Evolutionary conservation across 2,329 filamentous ascomycete genomes (phyloP).

Genomic region (Cladosporium velox): DNA sequence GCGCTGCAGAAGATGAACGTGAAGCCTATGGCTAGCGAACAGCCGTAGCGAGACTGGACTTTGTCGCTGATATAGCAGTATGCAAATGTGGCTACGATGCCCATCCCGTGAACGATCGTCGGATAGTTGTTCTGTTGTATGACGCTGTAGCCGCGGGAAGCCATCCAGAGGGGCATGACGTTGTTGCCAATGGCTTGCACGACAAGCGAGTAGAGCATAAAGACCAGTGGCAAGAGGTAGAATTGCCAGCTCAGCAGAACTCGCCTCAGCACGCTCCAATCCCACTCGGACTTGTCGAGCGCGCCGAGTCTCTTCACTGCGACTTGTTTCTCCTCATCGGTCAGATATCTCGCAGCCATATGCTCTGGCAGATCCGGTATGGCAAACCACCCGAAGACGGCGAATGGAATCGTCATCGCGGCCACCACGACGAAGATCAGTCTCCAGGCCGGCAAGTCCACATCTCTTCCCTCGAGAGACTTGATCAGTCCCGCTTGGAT

Average conservation of each 20-base stretch:
- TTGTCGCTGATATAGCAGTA: slow-evolving; percentile 48
- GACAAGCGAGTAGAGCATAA: slow-evolving; percentile 51
- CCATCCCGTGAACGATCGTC: slow-evolving; percentile 45
- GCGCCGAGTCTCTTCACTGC: slow-evolving; percentile 42
- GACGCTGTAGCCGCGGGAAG: slow-evolving; percentile 46
- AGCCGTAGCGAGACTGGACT: slow-evolving; percentile 48
- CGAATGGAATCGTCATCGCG: slow-evolving; percentile 46
- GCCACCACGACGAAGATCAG: slow-evolving; percentile 50
- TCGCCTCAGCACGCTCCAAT: slow-evolving; percentile 37
- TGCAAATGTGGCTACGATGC: slow-evolving; percentile 45
- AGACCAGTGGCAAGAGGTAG: slow-evolving; percentile 48
- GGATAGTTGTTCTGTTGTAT: slow-evolving; percentile 52
- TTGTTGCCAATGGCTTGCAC: slow-evolving; percentile 49
- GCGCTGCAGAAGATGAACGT: slow-evolving; percentile 47
- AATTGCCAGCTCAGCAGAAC: slow-evolving; percentile 50
- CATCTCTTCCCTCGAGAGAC: slow-evolving; percentile 38
- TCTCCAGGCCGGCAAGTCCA: slow-evolving; percentile 45
- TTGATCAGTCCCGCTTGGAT: slow-evolving; percentile 47
- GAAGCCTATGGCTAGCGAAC: slow-evolving; percentile 45
- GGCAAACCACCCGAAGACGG: slow-evolving; percentile 48
- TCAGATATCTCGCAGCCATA: slow-evolving; percentile 46
- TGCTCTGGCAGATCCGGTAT: slow-evolving; percentile 49
- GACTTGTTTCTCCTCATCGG: slow-evolving; percentile 39
- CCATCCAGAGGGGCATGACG: slow-evolving; percentile 50
- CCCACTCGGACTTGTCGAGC: slow-evolving; percentile 29